Percentiles rank a stretch among this genome's conserved stretches.
These are phyloP conservation scores for Taphrina communis DNA, from an alignment of 1,139 yeast species.

Conservation along the genomic window DNA sequence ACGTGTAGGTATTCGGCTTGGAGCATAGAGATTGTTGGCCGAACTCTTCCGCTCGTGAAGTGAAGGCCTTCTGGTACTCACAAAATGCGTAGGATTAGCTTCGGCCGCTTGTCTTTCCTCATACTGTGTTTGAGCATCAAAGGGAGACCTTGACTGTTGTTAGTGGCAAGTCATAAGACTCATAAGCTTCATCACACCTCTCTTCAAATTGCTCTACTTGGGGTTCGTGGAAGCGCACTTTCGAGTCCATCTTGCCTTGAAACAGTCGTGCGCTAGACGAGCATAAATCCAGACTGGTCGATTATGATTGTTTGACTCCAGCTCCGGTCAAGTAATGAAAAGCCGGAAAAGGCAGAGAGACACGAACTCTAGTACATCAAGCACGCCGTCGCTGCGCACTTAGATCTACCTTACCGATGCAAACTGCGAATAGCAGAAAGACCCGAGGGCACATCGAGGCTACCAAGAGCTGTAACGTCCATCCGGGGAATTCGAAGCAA, in stretches of 20 bases:
- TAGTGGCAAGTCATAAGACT: neutral
- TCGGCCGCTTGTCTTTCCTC: conserved; percentile 21
- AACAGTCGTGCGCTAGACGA: neutral
- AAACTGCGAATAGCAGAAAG: too few relatives aligned
- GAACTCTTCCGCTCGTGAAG: conserved; percentile 22
- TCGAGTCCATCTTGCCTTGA: conserved; percentile 21
- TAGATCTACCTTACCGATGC: too few relatives aligned
- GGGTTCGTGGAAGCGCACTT: conserved; percentile 37
- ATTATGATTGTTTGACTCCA: neutral
- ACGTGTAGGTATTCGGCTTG: conserved; percentile 24
- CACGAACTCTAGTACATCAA: too few relatives aligned
- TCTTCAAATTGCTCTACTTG: conserved; percentile 4
- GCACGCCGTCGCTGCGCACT: too few relatives aligned
- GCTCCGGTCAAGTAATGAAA: too few relatives aligned
- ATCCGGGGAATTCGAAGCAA: too few relatives aligned
- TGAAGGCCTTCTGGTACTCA: conserved; percentile 21
- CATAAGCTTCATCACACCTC: neutral
- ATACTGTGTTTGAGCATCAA: conserved; percentile 12
- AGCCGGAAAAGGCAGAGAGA: too few relatives aligned
- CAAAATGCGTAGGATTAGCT: conserved; percentile 18
- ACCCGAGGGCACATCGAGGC: too few relatives aligned
- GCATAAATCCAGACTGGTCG: neutral
- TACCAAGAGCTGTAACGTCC: too few relatives aligned
- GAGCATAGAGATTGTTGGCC: conserved; percentile 31
- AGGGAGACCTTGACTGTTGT: neutral